phyloP scores from a whole-genome alignment of 116 monocot genomes.

The Iris pallida region DNA sequence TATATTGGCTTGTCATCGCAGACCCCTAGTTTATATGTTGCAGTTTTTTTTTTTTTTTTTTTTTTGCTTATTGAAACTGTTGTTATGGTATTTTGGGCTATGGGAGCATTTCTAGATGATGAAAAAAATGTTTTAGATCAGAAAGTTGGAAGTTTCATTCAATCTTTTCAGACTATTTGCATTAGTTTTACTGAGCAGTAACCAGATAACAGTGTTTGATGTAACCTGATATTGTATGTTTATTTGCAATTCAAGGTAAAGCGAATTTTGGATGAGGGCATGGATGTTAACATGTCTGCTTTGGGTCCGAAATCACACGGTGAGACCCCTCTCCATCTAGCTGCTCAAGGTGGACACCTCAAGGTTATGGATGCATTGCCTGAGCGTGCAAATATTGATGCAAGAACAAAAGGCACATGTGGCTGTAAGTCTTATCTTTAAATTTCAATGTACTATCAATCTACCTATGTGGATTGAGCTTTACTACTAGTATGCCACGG shows the following conservation, averaged over 20 bases:
- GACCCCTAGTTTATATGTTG: too few species aligned
- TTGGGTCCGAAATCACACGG: constrained; percentile 95
- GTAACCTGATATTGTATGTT: background rate
- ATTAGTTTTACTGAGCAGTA: too few species aligned
- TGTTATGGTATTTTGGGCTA: too few species aligned
- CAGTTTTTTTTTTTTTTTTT: too few species aligned
- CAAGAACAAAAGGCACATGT: constrained; percentile 93
- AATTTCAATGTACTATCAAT: background rate
- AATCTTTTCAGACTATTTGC: too few species aligned
- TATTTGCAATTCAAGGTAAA: constrained; percentile 44
- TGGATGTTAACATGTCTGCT: constrained; percentile 71
- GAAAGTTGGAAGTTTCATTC: too few species aligned
- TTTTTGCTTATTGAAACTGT: too few species aligned
- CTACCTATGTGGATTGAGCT: background rate
- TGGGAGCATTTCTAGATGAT: too few species aligned
- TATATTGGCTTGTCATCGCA: too few species aligned
- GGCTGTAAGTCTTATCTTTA: constrained; percentile 63
- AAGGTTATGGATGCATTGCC: constrained; percentile 92
- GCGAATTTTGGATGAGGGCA: constrained; percentile 74
- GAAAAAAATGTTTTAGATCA: too few species aligned
- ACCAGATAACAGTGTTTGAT: too few species aligned
- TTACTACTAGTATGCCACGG: background rate
- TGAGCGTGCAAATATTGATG: constrained; percentile 91
- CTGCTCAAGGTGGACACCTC: constrained; percentile 90
- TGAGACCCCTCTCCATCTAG: constrained; percentile 88